A percentile compares a stretch with the other conserved stretches of the same genome.
Evolutionary conservation across 116 monocot species (phyloP).

Genomic region (Thalassia testudinum): DNA sequence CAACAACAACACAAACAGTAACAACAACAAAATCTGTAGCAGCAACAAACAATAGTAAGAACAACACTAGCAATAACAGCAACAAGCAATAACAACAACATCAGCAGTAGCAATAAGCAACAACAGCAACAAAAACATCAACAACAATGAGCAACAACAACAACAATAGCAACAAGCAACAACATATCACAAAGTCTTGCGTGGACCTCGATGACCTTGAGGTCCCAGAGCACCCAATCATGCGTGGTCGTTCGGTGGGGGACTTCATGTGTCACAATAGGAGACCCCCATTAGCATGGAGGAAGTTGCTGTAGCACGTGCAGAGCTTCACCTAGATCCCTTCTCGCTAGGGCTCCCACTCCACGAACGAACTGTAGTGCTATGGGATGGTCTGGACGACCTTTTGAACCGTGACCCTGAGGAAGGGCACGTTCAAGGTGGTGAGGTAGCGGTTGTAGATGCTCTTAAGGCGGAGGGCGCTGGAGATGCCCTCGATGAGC

Average conservation of each 20-base stretch:
- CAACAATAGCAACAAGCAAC: too few species aligned
- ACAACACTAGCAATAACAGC: too few species aligned
- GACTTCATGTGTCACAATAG: constrained; percentile 74
- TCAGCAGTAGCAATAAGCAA: too few species aligned
- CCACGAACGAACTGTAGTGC: constrained; percentile 61
- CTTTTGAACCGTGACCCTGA: constrained; percentile 63
- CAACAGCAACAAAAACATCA: too few species aligned
- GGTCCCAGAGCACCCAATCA: constrained; percentile 83
- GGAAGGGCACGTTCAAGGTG: constrained; percentile 60
- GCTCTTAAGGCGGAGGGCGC: constrained; percentile 29
- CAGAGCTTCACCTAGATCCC: constrained; percentile 44
- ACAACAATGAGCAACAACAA: too few species aligned
- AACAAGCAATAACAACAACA: too few species aligned
- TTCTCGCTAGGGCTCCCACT: constrained; percentile 67
- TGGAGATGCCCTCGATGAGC: constrained; percentile 3
- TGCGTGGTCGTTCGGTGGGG: constrained; percentile 47
- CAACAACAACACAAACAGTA: too few species aligned
- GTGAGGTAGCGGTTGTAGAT: constrained; percentile 59
- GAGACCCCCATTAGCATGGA: constrained; percentile 61
- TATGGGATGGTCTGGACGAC: constrained; percentile 47
- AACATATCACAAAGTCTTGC: too few species aligned
- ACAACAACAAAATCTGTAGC: too few species aligned
- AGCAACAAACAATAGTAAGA: too few species aligned
- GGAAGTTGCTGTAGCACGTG: constrained; percentile 58
- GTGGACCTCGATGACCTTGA: constrained; percentile 43